Evolutionary conservation across 805 yeast species (phyloP).

Genomic region (Candida insectorum): DNA sequence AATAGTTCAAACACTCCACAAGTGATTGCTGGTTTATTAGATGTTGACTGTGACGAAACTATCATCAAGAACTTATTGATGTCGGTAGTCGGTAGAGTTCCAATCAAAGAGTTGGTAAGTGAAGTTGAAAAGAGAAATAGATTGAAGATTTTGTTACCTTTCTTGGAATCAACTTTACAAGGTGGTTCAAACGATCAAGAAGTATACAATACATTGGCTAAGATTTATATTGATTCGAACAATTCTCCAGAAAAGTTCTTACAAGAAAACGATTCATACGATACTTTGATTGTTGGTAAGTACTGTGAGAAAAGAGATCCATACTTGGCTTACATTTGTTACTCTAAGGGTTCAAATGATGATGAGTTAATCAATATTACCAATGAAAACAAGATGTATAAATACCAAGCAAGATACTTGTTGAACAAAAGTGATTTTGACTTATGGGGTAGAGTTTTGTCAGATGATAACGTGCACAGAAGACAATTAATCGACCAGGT

Average conservation of each 20-base stretch:
- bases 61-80: constrained; percentile 76
- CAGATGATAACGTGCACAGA: constrained; percentile 77
- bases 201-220: constrained; percentile 91
- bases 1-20: constrained; percentile 95
- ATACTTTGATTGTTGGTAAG: constrained; percentile 92
- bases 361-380: constrained; percentile 87
- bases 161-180: constrained; percentile 81
- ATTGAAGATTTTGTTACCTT: constrained; percentile 86
- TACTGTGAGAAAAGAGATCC: constrained; percentile 99
- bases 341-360: constrained; percentile 92
- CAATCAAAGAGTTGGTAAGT: constrained; percentile 79
- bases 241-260: constrained; percentile 96
- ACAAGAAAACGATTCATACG: constrained; percentile 84
- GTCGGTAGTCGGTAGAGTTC: constrained; percentile 92
- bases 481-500: constrained; percentile 91
- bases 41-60: constrained; percentile 94
- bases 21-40: constrained; percentile 92
- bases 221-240: constrained; percentile 95
- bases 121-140: constrained; percentile 98
- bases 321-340: constrained; percentile 94
- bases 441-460: constrained; percentile 79
- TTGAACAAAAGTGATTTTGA: constrained; percentile 80
- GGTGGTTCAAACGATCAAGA: constrained; percentile 88
- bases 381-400: constrained; percentile 96
- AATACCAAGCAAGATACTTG: constrained; percentile 97